Percentiles rank a stretch among this genome's conserved stretches.
Evolutionary conservation across 2,329 filamentous ascomycete genomes (phyloP).

Genomic region (Septoria petroselini): DNA sequence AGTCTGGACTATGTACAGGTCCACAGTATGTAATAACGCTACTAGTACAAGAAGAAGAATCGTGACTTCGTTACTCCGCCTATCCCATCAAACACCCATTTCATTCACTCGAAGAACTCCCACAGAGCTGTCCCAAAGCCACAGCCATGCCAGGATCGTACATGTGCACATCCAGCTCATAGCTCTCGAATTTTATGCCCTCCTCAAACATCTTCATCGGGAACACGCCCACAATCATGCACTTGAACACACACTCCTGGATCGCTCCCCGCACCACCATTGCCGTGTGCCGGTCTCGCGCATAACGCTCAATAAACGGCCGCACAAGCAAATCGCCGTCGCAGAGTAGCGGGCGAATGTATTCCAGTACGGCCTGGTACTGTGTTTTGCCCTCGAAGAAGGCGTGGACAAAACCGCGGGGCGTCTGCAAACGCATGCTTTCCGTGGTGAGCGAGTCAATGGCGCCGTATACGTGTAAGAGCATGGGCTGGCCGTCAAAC

Average conservation of each 20-base stretch:
- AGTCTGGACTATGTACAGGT: too few species aligned
- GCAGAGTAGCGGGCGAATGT: constrained; percentile 9
- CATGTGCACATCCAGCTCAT: constrained; percentile 17
- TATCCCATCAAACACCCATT: too few species aligned
- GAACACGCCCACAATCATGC: constrained; percentile 15
- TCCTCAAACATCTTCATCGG: constrained; percentile 16
- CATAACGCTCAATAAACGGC: constrained; percentile 13
- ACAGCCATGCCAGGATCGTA: constrained; percentile 11
- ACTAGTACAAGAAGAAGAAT: too few species aligned
- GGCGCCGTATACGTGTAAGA: constrained; percentile 12
- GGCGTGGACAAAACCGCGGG: constrained; percentile 4
- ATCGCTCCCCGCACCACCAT: constrained; percentile 15
- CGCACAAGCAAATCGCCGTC: constrained; percentile 16
- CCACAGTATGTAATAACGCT: too few species aligned
- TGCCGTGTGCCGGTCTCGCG: constrained; percentile 10
- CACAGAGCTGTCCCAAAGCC: constrained; percentile 5
- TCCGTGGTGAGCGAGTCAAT: constrained; percentile 3
- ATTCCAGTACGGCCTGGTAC: constrained; percentile 11
- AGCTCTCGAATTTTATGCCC: constrained; percentile 6
- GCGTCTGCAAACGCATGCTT: constrained; percentile 8
- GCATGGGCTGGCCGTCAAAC: constrained; percentile 2
- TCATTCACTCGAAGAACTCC: background rate
- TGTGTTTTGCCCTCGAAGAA: constrained; percentile 3
- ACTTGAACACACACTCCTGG: constrained; percentile 19
- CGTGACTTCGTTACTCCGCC: too few species aligned